These are phyloP conservation scores for Pseudonitzschia multistriata DNA, from an alignment of 108 stramenopile genomes.

Conservation along the genomic window DNA sequence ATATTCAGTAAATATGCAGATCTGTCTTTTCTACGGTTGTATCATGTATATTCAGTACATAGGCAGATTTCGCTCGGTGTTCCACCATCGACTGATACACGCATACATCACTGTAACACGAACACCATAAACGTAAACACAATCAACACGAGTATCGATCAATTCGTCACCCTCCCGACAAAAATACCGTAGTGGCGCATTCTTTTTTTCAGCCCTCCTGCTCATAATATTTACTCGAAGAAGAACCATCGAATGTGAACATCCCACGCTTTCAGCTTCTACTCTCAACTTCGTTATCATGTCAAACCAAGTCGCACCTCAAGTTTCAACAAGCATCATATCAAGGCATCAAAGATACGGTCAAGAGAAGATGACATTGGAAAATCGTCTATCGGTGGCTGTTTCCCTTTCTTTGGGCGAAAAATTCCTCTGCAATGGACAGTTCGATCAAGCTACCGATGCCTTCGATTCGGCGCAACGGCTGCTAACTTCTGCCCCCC, in stretches of 20 bases:
- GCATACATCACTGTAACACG: too few species aligned
- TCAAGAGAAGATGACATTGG: background rate
- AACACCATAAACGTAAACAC: too few species aligned
- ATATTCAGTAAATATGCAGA: too few species aligned
- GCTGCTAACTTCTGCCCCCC: background rate
- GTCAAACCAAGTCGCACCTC: background rate
- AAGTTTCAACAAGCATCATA: background rate
- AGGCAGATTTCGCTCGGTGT: too few species aligned
- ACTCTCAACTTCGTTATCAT: background rate
- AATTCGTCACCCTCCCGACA: too few species aligned
- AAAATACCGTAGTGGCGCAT: too few species aligned
- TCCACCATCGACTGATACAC: too few species aligned
- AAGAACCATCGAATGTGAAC: background rate
- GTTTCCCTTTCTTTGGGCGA: slow-evolving; percentile 5
- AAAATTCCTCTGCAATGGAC: background rate
- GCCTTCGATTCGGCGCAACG: slow-evolving; percentile 1
- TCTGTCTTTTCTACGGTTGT: too few species aligned
- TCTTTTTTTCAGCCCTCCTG: background rate
- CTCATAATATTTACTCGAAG: background rate
- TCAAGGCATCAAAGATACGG: background rate
- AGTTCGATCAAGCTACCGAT: slow-evolving; percentile 7
- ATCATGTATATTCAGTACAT: too few species aligned
- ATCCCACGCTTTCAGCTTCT: background rate
- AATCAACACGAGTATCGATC: too few species aligned
- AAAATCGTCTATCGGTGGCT: slow-evolving; percentile 5